phyloP scores from a whole-genome alignment of 2,329 filamentous ascomycete species.

The Pseudodiploospora longispora region DNA sequence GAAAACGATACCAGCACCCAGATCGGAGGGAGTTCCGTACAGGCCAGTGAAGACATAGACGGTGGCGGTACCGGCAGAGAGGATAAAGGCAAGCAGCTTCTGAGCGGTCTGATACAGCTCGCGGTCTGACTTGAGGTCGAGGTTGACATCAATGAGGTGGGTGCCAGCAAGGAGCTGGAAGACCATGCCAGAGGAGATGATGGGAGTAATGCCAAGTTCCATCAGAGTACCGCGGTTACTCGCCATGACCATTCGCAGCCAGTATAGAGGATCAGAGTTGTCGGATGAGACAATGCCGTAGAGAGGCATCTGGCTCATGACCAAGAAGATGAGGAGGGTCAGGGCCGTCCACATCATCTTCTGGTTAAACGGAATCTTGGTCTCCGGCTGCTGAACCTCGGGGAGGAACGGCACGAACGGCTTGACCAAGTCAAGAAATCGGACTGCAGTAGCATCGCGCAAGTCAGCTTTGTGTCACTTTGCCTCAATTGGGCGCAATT shows the following conservation, averaged over 20 bases:
- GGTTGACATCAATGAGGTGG: constrained; percentile 99
- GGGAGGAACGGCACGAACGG: constrained; percentile 99
- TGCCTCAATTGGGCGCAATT: constrained; percentile 18
- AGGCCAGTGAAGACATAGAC: constrained; percentile 98
- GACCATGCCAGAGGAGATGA: constrained; percentile 99
- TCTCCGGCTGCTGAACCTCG: constrained; percentile 97
- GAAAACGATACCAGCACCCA: constrained; percentile 96
- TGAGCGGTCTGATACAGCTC: constrained; percentile 99
- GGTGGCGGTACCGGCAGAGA: constrained; percentile 94
- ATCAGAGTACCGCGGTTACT: constrained; percentile 96
- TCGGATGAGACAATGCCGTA: constrained; percentile 99
- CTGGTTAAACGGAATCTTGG: constrained; percentile 98
- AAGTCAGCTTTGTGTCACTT: constrained; percentile 19
- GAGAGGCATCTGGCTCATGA: constrained; percentile 99
- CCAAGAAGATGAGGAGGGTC: constrained; percentile 96
- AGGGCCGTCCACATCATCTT: constrained; percentile 93
- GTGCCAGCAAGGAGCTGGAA: constrained; percentile 99
- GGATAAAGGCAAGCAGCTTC: constrained; percentile 96
- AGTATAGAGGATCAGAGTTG: constrained; percentile 97
- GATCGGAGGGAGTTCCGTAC: constrained; percentile 92
- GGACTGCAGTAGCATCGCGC: constrained; percentile 51
- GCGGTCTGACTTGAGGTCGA: constrained; percentile 98
- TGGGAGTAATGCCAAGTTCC: constrained; percentile 95
- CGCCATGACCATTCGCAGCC: constrained; percentile 99
- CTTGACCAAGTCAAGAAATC: constrained; percentile 99